Base-by-base conservation (phyloP, 192 early-diverging fungal genomes). In the Umbelopsis vinacea region DNA sequence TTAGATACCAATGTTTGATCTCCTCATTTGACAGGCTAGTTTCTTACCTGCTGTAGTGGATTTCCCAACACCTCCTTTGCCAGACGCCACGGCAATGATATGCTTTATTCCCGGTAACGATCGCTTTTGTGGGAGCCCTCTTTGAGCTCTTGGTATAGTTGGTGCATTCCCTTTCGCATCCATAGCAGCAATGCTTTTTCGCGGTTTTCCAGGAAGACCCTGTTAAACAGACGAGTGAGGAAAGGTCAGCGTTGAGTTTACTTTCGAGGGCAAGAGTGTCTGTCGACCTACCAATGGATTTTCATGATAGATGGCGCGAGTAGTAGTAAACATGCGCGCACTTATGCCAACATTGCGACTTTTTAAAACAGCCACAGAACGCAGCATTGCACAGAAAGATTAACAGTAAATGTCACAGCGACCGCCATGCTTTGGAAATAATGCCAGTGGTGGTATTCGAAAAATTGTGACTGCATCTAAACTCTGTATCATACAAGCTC, bases 1-100 rank as follows among this genome's bases (percentile, higher is more conserved):
- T 63, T 37, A 37, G 57, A 14, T 35, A 8, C 7, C n/a, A n/a
- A 14, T 0, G 15, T 35, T 8, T 12, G 26, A 37, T 9, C 23
- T 8, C 10, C 15, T 1, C 29, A 33, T 7, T 26, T 4, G 57
- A 55, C 23, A 23, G 14, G 0, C 11, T 35, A 29, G 2, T 29
- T 8, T 3, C 33, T 52, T 84, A 92, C 92, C 92, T 60, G 92
- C 83, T 17, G 90, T 91, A 0, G 94, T 97, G 12, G 92, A 93
- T 69, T 97, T 97, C 19, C 95, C 95, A 3, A 96, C 94, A 8
- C 95, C 95, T 40, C 95, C 95, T 74, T 97, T 97, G 45, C 92
- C 94, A 21, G 92, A 95, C 24, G 94, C 88, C 1, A 97, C 92
- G 43, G 90, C 89, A 71, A 97, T 85, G 5, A 94, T 82, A 46